Base-by-base conservation (phyloP, 1,139 yeast genomes). In the Zhuliangozyma parablackwelliae region DNA sequence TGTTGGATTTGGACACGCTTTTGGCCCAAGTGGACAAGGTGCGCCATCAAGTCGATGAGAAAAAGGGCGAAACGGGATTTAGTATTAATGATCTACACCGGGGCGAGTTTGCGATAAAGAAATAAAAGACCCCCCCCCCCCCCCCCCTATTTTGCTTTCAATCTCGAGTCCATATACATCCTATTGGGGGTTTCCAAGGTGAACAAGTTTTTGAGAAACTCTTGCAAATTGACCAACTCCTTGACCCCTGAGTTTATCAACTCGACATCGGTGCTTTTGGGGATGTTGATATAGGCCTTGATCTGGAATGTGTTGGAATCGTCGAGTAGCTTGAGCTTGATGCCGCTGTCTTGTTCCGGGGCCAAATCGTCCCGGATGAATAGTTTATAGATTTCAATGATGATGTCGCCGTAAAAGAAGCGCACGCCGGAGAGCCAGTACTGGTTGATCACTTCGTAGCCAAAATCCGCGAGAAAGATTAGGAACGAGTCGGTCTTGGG, bases 171-270 rank as follows among this genome's bases (percentile, higher is more conserved):
- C 87, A 88, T 86, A 31, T 71, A 69, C 56, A 77, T 80, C 47
- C 96, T 67, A 53, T 86, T 95, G 2, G 96, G 95, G 29, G 84
- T 75, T 29, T 69, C 77, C 36, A 89, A 65, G 35, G 79, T 77
- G 12, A 89, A 70, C 39, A 88, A 64, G 10, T 88, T 89, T 39
- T 72, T 65, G 43, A 89, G 63, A 38, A 80, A 85, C 13, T 69
- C 77, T 56, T 84, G 88, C 31, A 87, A 59, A 35, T 63, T 66
- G 34, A 79, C 65, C 41, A 89, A 61, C 37, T 81, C 81, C 42
- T 76, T 75, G 3, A 81, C 78, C 1, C 89, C 89, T 37, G 71
- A 72, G 40, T 77, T 78, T 10, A 85, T 77, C 38, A 75, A 72
- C 31, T 86, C 94, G 32, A 89, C 72, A 56, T 87, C 96, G 2